Evolutionary conservation across 2,329 filamentous ascomycete species (phyloP), one percentile per base, ranked within the genome.

Genomic region (Fusarium nematophilum): DNA sequence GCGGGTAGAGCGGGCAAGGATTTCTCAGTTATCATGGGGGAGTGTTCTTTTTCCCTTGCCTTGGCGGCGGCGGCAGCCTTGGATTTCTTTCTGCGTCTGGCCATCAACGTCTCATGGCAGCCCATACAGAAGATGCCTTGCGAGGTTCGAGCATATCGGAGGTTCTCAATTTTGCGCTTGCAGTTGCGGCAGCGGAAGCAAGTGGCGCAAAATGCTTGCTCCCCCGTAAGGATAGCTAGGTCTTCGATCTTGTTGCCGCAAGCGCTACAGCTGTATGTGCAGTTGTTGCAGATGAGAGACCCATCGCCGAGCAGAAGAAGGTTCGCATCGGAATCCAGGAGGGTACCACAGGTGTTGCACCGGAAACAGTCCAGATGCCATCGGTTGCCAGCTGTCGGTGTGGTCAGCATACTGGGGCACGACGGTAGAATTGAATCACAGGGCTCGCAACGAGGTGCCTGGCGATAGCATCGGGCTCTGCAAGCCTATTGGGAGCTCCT

Each of bases 51-150:
- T 64, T 88, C 86, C 68, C 85, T 81, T 44, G 82, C 76, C 68
- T 88, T 88, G 42, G 84, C 82, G 14, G 73, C 71, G 1, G 84
- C 82, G 34, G 84, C 82, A 46, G 88, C 85, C 75, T 92, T 93
- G 31, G 90, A 89, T 75, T 92, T 93, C 79, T 98, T 97, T 70
- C 92, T 86, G 63, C 94, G 86, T 62, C 94, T 85, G 43, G 94
- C 92, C 93, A 98, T 98, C 47, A 99, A 79, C 23, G 92, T 95
- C 77, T 99, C 95, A 73, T 99, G 95, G 74, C 95, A 99, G 71
- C 90, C 93, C 95, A 99, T 99, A 79, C 95, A 99, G 74, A 99
- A 98, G 68, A 99, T 99, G 57, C 95, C 95, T 76, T 98, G 95
- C 7, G 94, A 97, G 1, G 95, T 99, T 72, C 95, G 88, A 49